phyloP scores from a whole-genome alignment of 371 early-diverging fungal genomes.

The Apophysomyces variabilis region DNA sequence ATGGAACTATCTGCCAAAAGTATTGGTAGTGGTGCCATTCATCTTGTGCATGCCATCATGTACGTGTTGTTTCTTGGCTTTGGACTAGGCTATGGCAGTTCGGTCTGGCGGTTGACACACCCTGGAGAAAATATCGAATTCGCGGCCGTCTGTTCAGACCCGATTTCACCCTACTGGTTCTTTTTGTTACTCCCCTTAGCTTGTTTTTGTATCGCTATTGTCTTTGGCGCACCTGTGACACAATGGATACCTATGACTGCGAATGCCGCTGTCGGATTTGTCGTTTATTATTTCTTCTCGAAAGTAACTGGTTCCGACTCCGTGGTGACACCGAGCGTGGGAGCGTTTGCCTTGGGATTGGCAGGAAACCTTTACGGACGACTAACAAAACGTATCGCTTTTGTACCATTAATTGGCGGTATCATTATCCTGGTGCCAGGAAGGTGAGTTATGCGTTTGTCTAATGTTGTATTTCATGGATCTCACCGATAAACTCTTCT shows the following conservation, averaged over 20 bases:
- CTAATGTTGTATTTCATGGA: background rate
- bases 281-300: slow-evolving; percentile 37
- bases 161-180: slow-evolving; percentile 38
- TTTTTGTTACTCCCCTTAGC: slow-evolving; percentile 36
- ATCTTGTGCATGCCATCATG: slow-evolving; percentile 74
- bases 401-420: slow-evolving; percentile 44
- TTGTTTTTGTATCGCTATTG: slow-evolving; percentile 29
- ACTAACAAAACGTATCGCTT: slow-evolving; percentile 35
- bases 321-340: slow-evolving; percentile 41
- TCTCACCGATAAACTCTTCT: background rate
- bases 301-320: slow-evolving; percentile 21
- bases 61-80: slow-evolving; percentile 76
- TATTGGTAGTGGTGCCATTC: slow-evolving; percentile 79
- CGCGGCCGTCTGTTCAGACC: slow-evolving; percentile 27
- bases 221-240: slow-evolving; percentile 32
- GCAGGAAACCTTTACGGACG: slow-evolving; percentile 38
- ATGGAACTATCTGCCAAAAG: slow-evolving; percentile 84
- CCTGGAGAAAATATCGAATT: slow-evolving; percentile 18
- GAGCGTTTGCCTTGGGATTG: slow-evolving; percentile 42
- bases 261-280: slow-evolving; percentile 36
- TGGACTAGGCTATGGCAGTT: slow-evolving; percentile 73
- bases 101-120: slow-evolving; percentile 35
- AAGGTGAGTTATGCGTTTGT: slow-evolving; percentile 19
- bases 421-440: slow-evolving; percentile 45
- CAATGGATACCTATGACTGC: slow-evolving; percentile 33